Evolutionary conservation across 208 protist species (phyloP).

Genomic region (Wallacemonas rigidus): DNA sequence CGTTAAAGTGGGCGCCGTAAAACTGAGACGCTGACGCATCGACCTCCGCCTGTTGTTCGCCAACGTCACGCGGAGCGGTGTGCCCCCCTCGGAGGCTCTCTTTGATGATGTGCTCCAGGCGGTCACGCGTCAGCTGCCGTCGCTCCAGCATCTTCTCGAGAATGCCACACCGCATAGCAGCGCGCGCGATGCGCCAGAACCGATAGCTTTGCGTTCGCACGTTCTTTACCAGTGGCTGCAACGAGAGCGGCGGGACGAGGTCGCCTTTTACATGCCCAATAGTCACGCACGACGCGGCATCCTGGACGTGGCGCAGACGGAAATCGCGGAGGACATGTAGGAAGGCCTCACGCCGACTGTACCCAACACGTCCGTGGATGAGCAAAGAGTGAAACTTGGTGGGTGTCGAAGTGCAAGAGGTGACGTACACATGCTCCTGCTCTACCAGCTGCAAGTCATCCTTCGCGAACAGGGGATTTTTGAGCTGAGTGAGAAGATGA

Average conservation of each 20-base stretch:
- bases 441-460: conserved; percentile 56
- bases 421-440: conserved; percentile 39
- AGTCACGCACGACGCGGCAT: conserved; percentile 64
- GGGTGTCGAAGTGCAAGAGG: conserved; percentile 12
- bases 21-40: conserved; percentile 16
- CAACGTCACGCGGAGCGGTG: neutral
- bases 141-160: conserved; percentile 55
- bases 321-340: conserved; percentile 67
- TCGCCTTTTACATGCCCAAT: conserved; percentile 60
- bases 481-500: conserved; percentile 47
- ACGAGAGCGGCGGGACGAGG: conserved; percentile 50
- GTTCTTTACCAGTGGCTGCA: conserved; percentile 63
- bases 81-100: conserved; percentile 13
- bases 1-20: conserved; percentile 34
- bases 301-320: conserved; percentile 61
- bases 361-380: conserved; percentile 68
- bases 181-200: conserved; percentile 61
- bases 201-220: conserved; percentile 44
- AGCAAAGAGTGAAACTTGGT: conserved; percentile 34
- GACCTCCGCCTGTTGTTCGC: conserved; percentile 1
- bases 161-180: conserved; percentile 76
- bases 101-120: conserved; percentile 56
- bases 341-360: conserved; percentile 61
- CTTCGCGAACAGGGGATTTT: conserved; percentile 43
- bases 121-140: conserved; percentile 55